phyloP scores from a whole-genome alignment of 108 stramenopile species.

The Epithemia pelagica region DNA sequence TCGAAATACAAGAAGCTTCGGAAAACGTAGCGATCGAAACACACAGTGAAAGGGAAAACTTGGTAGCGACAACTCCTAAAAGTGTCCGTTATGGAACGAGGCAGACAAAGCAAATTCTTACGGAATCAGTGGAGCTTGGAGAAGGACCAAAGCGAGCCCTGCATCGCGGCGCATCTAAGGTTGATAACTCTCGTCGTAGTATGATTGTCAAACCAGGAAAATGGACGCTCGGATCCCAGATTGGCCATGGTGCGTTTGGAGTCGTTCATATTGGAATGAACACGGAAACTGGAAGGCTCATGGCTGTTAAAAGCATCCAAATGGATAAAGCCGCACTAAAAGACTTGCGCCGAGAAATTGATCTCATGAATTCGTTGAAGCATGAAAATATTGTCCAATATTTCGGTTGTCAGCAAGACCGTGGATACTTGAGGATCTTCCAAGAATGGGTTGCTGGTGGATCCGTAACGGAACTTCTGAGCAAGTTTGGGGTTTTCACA shows the following conservation, averaged over 20 bases:
- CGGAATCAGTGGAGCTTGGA: too few species aligned
- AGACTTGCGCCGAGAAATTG: constrained; percentile 76
- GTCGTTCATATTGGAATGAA: constrained; percentile 94
- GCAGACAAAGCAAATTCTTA: too few species aligned
- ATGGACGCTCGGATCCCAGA: constrained; percentile 85
- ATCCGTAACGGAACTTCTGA: constrained; percentile 66
- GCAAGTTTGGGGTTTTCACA: constrained; percentile 84
- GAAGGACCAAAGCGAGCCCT: too few species aligned
- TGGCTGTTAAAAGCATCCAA: constrained; percentile 79
- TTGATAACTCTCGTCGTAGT: constrained; percentile 23
- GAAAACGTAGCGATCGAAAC: too few species aligned
- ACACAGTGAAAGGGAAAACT: too few species aligned
- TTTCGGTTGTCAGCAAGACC: constrained; percentile 84
- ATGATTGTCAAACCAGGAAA: constrained; percentile 59
- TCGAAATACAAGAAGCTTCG: too few species aligned
- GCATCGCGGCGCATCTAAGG: too few species aligned
- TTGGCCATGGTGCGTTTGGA: constrained; percentile 92
- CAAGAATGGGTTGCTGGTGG: constrained; percentile 98
- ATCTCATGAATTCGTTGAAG: constrained; percentile 79
- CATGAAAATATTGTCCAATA: constrained; percentile 94
- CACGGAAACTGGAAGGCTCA: constrained; percentile 73
- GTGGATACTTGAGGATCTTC: constrained; percentile 80
- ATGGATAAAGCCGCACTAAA: constrained; percentile 24
- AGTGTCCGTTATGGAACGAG: too few species aligned
- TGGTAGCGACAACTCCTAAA: too few species aligned